Base-by-base conservation (phyloP, 352 stramenopile genomes). In the Globisporangium sylvaticum region DNA sequence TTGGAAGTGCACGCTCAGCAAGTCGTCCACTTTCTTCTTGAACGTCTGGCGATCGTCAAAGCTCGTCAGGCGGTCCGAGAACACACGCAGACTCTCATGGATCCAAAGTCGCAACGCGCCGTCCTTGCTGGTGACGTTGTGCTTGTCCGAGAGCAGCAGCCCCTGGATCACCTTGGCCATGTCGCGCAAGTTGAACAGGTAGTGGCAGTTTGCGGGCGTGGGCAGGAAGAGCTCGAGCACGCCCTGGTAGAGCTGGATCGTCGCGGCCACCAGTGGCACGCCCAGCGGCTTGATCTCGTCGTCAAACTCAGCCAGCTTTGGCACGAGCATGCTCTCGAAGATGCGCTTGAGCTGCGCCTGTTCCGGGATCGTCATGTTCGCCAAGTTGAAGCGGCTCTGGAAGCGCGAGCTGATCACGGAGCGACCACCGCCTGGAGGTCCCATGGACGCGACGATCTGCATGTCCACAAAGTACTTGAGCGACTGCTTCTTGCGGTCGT, bases 381-480 rank as follows among this genome's bases (percentile, higher is more conserved):
- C 79, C 0, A 98, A 60, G 64, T 96, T 90, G 70, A 98, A 98
- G 1, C 92, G 84, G 50, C 88, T 94, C 69, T 98, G 92, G 50
- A 96, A 97, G 7, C 93, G 84, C 2, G 83, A 87, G 60, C 86
- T 97, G 59, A 97, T 96, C 22, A 96, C 84, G 0, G 88, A 95
- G 14, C 92, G 80, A 1, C 92, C 93, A 55, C 93, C 82, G n/a
- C 83, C 83, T 24, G 90, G 86, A 50, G 93, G 83, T 7, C 89
- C 80, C 93, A 98, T 98, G 1, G 89, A 85, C 6, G 86, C 86
- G 2, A 98, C 74, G 50, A 97, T 83, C 67, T 97, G 90, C 73
- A 96, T 95, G 64, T 98, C 93, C 10, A 95, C 74, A 56, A 98
- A 96, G 57, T 96, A 92, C 71, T 97, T 95, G 44, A 97, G 77